These are phyloP conservation scores for Solanum phureja DNA, from an alignment of 257 asterid species.

Conservation along the genomic window DNA sequence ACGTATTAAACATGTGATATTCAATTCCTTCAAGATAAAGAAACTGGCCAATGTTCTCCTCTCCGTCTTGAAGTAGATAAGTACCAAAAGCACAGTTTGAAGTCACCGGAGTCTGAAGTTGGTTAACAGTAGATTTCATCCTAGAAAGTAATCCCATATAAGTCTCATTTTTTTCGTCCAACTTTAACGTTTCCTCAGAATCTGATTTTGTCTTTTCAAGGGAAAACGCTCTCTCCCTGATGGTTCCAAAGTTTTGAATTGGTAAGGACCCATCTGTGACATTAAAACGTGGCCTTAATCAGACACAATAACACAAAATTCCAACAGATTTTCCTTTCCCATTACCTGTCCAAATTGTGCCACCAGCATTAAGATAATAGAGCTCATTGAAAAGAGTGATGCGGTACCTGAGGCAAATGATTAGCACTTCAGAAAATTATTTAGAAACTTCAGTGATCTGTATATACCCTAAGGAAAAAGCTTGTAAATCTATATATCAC, in stretches of 20 bases:
- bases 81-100: constrained; percentile 63
- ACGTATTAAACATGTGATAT: constrained; percentile 91
- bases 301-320: background rate
- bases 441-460: background rate
- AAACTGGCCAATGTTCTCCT: constrained; percentile 87
- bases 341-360: constrained; percentile 93
- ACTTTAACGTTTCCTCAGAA: background rate
- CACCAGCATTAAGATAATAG: constrained; percentile 86
- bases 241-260: constrained; percentile 40
- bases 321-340: background rate
- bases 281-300: background rate
- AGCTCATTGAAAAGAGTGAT: constrained; percentile 89
- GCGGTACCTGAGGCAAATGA: constrained; percentile 63
- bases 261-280: constrained; percentile 81
- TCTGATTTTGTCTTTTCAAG: constrained; percentile 34
- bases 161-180: constrained; percentile 39
- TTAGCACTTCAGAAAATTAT: constrained; percentile 8
- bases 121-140: constrained; percentile 56
- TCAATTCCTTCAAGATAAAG: constrained; percentile 94
- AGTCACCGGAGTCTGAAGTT: constrained; percentile 47
- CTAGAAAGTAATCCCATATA: constrained; percentile 62
- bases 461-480: background rate
- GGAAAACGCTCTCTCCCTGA: constrained; percentile 41
- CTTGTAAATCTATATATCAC: constrained; percentile 24
- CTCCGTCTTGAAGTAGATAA: constrained; percentile 55